Evolutionary conservation across 805 yeast genomes (phyloP).

Genomic region (Diddensiella caesifluorescens): DNA sequence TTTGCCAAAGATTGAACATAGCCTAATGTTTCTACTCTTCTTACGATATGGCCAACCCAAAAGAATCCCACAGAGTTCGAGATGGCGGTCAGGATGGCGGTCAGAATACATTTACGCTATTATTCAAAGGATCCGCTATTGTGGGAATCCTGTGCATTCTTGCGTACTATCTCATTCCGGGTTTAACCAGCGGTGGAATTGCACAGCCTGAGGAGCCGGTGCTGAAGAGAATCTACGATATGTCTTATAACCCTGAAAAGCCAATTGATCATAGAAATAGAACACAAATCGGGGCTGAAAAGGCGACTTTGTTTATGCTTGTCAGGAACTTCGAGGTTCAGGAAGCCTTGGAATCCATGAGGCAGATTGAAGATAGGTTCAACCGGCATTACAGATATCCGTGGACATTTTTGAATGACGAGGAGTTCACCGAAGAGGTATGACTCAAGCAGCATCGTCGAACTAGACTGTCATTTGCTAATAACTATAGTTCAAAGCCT

Average conservation of each 20-base stretch:
- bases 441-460: not conserved
- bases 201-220: no score
- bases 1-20: no score
- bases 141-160: not conserved
- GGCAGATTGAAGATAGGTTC: constrained; percentile 88
- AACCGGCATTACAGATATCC: constrained; percentile 77
- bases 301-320: constrained; percentile 84
- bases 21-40: no score
- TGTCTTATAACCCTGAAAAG: constrained; percentile 17
- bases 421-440: constrained; percentile 65
- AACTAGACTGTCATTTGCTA: not conserved
- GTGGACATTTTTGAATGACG: constrained; percentile 94
- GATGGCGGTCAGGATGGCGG: not conserved
- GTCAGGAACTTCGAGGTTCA: constrained; percentile 75
- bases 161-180: not conserved
- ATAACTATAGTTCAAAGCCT: constrained; percentile 47
- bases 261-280: constrained; percentile 24
- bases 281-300: constrained; percentile 50
- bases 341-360: constrained; percentile 69
- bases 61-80: no score
- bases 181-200: no score
- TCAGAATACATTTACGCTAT: not conserved
- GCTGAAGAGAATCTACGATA: constrained; percentile 10
- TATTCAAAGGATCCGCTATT: not conserved
- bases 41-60: no score